These are phyloP conservation scores for Globisporangium viniferum DNA, from an alignment of 352 stramenopile genomes.

Conservation along the genomic window DNA sequence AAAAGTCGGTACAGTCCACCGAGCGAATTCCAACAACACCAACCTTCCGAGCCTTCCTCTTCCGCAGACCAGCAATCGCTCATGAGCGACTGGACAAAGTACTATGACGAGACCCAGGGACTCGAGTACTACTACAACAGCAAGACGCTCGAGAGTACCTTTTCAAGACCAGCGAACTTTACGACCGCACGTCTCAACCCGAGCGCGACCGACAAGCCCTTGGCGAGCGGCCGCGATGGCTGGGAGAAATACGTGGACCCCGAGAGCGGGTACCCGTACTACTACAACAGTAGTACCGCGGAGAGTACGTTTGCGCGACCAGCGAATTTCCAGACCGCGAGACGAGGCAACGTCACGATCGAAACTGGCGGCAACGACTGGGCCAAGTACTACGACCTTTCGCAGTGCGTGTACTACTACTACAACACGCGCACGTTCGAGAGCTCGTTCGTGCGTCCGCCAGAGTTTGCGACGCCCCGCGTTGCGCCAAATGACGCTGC, in stretches of 20 bases:
- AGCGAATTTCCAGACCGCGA: conserved; percentile 21
- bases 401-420: conserved; percentile 59
- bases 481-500: conserved; percentile 17
- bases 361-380: conserved; percentile 18
- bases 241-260: conserved; percentile 57
- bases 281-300: conserved; percentile 72
- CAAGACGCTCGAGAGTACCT: conserved; percentile 33
- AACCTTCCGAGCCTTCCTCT: not conserved
- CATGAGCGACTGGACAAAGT: conserved; percentile 50
- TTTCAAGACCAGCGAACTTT: conserved; percentile 26
- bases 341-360: conserved; percentile 10
- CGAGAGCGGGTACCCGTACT: conserved; percentile 55
- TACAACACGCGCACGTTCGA: conserved; percentile 53
- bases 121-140: conserved; percentile 63
- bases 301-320: conserved; percentile 61
- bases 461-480: conserved; percentile 42
- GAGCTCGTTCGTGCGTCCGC: conserved; percentile 37
- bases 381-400: conserved; percentile 60
- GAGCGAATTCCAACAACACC: conserved; percentile 17
- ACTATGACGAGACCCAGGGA: conserved; percentile 57
- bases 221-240: conserved; percentile 17
- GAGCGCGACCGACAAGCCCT: conserved; percentile 7
- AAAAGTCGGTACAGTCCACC: conserved; percentile 49
- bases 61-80: not conserved
- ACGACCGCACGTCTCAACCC: conserved; percentile 18